These are phyloP conservation scores for Penicillium digitatum DNA, from an alignment of 2,329 filamentous ascomycete species.

Conservation along the genomic window DNA sequence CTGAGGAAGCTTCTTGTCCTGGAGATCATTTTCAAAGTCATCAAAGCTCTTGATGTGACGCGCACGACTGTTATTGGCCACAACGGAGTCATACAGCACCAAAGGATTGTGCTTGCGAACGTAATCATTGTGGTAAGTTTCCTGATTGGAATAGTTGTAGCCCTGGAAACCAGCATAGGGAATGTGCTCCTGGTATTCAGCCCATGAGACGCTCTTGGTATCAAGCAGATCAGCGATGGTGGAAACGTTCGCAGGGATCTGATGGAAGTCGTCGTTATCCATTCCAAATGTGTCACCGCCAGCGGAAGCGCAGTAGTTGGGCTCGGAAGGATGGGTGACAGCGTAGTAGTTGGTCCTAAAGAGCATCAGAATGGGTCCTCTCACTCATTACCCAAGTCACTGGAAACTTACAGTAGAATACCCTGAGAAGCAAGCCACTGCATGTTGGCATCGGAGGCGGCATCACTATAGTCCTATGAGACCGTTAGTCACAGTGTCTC, in stretches of 20 bases:
- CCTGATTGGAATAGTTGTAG: constrained; percentile 58
- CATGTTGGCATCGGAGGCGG: constrained; percentile 53
- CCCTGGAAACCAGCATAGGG: constrained; percentile 73
- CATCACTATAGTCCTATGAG: constrained; percentile 55
- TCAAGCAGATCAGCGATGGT: constrained; percentile 67
- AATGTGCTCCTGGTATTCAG: constrained; percentile 71
- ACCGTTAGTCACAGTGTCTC: not conserved
- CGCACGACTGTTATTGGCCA: constrained; percentile 56
- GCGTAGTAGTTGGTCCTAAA: constrained; percentile 52
- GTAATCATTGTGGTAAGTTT: constrained; percentile 66
- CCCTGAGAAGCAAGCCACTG: constrained; percentile 44
- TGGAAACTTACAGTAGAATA: constrained; percentile 49
- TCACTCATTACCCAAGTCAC: not conserved
- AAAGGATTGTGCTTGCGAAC: constrained; percentile 75
- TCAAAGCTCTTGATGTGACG: constrained; percentile 70
- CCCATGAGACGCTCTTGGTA: constrained; percentile 62
- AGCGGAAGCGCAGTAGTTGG: constrained; percentile 68
- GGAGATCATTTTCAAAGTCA: constrained; percentile 65
- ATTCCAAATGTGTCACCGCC: constrained; percentile 72
- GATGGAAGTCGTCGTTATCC: constrained; percentile 62
- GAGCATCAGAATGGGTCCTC: not conserved
- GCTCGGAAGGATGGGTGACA: constrained; percentile 68
- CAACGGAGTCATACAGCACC: constrained; percentile 64
- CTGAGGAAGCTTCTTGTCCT: constrained; percentile 63
- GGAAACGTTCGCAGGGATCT: constrained; percentile 58